Percentiles rank a stretch among this genome's conserved stretches.
These are phyloP conservation scores for Abrus precatorius DNA, from an alignment of 306 rosid genomes.

Conservation along the genomic window DNA sequence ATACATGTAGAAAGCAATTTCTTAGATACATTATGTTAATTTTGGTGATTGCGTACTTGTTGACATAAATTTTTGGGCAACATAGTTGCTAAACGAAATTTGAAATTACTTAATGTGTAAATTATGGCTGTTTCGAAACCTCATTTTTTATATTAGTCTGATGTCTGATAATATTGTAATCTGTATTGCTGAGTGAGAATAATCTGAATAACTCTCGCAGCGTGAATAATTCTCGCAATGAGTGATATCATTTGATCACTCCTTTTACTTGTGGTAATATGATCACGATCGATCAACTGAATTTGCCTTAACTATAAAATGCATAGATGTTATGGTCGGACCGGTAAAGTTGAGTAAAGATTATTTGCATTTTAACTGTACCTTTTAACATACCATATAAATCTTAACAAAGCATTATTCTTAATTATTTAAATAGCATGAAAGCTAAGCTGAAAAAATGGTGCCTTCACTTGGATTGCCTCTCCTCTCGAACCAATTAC, in stretches of 20 bases:
- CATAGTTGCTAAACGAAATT: constrained; percentile 19
- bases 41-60: constrained; percentile 27
- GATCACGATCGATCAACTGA: not conserved
- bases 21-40: constrained; percentile 40
- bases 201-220: not conserved
- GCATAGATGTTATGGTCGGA: not conserved
- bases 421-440: not conserved
- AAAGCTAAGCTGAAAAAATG: not conserved
- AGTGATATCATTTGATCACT: not conserved
- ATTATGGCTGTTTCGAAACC: constrained; percentile 6
- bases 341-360: not conserved
- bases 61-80: constrained; percentile 12
- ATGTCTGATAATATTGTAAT: not conserved
- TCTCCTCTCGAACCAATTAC: no score
- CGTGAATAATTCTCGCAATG: not conserved
- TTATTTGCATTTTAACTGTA: not conserved
- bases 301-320: not conserved
- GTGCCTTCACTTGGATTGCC: no score
- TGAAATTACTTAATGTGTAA: constrained; percentile 5
- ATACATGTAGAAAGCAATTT: constrained; percentile 43
- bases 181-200: not conserved
- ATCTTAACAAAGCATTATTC: not conserved
- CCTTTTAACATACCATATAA: not conserved
- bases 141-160: not conserved
- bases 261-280: no score